Evolutionary conservation across 2,329 filamentous ascomycete species (phyloP), one percentile per base, ranked within the genome.

Genomic region (Penicillium sp.): DNA sequence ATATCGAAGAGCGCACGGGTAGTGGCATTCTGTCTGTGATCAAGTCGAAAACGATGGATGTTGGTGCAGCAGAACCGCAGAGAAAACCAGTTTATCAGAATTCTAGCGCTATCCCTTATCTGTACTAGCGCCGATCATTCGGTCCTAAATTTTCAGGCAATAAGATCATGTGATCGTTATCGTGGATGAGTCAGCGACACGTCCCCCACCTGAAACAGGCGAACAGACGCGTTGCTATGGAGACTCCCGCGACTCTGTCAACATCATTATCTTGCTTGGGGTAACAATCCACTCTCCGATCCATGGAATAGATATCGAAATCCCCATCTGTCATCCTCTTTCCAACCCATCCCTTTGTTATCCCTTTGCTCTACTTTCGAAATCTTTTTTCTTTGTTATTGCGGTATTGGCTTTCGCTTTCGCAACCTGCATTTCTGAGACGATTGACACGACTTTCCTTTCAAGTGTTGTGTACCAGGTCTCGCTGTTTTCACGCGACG

Each of bases 221-320:
- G 35, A 6, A 24, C 18, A 10, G 11, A n/a, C 35, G 18, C 35
- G 63, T 67, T 67, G 61, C 63, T 49, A 59, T 62, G 60, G 62
- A 54, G 50, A 67, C 64, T 64, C 50, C 64, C 64, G 63, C 41
- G 46, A 60, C 41, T 58, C 58, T 58, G 58, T 63, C 58, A 63
- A 65, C 64, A 65, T 51, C 49, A 48, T n/a, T 37, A 54, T 52
- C 57, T 55, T 55, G 52, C 51, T 56, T 56, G 52, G 57, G 57
- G 56, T 57, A 59, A 56, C 52, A 57, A 57, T 54, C 57, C 54
- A 57, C 54, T 58, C 46, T 51, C 43, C 26, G 52, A 56, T 51
- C 55, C 53, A 59, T 52, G 53, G 50, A 49, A 55, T 47, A 52
- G 48, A 52, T 56, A 57, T 62, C 55, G 48, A 54, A 49, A 55